Evolutionary conservation across 306 rosid genomes (phyloP).

Genomic region (Castanea mollissima): DNA sequence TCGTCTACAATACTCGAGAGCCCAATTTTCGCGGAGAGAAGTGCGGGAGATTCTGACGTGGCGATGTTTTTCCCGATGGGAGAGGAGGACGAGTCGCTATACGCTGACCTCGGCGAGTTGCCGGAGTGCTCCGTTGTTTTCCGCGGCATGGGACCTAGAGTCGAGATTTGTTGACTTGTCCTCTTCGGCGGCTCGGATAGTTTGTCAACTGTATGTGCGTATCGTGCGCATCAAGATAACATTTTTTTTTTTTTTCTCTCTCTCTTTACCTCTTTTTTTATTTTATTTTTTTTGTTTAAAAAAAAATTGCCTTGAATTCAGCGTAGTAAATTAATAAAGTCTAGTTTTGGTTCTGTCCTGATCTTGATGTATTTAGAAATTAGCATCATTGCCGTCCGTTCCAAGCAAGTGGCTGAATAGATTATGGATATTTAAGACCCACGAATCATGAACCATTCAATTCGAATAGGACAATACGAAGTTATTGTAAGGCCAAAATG

Average conservation of each 20-base stretch:
- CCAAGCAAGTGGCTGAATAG: neutral
- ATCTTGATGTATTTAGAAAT: constrained; percentile 3
- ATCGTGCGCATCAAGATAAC: constrained; percentile 32
- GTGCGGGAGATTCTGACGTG: constrained; percentile 28
- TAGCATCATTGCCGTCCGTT: constrained; percentile 17
- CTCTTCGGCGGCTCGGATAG: neutral
- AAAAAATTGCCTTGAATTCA: constrained; percentile 2
- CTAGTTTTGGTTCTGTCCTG: constrained; percentile 15
- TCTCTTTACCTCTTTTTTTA: neutral
- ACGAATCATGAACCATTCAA: neutral
- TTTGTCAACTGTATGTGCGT: neutral
- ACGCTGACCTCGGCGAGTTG: constrained; percentile 87
- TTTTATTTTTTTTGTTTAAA: neutral
- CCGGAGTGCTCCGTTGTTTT: constrained; percentile 83
- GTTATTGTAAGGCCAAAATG: neutral
- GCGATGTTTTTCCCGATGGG: constrained; percentile 67
- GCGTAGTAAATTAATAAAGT: constrained; percentile 14
- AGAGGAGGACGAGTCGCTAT: constrained; percentile 82
- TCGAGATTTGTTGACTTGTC: constrained; percentile 43
- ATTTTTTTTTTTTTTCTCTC: neutral
- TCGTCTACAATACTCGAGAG: constrained; percentile 55
- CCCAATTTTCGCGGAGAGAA: constrained; percentile 45
- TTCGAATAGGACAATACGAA: neutral
- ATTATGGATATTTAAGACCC: neutral
- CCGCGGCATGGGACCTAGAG: constrained; percentile 58